Evolutionary conservation across 352 stramenopile species (phyloP).

Genomic region (Globisporangium polare): DNA sequence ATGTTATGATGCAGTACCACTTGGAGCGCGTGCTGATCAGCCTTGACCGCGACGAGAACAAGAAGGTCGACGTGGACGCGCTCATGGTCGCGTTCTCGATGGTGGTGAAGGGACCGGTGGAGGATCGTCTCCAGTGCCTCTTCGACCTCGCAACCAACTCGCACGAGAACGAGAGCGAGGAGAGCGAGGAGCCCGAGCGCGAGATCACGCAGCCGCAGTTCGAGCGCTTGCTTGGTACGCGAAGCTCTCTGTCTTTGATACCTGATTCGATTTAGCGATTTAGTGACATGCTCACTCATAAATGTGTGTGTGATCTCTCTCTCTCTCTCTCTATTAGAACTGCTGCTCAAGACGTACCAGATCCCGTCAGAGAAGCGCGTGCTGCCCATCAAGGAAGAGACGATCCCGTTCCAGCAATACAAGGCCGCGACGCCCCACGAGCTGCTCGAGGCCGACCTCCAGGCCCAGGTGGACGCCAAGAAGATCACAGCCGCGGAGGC

Average conservation of each 20-base stretch:
- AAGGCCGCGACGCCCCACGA: constrained; percentile 34
- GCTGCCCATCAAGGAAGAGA: constrained; percentile 52
- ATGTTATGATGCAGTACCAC: constrained; percentile 40
- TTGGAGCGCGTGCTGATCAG: constrained; percentile 74
- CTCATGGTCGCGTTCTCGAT: constrained; percentile 81
- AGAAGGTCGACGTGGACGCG: constrained; percentile 65
- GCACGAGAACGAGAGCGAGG: constrained; percentile 12
- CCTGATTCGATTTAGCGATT: not conserved
- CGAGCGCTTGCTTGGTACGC: constrained; percentile 47
- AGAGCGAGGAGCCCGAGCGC: constrained; percentile 23
- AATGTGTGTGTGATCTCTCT: not conserved
- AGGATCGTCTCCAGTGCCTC: constrained; percentile 66
- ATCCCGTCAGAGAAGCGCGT: constrained; percentile 85
- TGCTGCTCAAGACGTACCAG: constrained; percentile 77
- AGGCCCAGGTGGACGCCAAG: constrained; percentile 42
- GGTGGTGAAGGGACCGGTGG: constrained; percentile 66
- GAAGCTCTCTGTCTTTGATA: not conserved
- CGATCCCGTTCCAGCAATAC: constrained; percentile 80
- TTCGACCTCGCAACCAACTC: constrained; percentile 63
- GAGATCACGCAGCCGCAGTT: constrained; percentile 58
- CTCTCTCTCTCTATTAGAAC: constrained; percentile 18
- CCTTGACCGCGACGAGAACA: constrained; percentile 44
- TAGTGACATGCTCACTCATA: not conserved
- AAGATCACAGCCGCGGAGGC: constrained; percentile 55
- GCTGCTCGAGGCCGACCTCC: constrained; percentile 29